Evolutionary conservation across 169 alveolate species (phyloP).

Genomic region (Plasmodium relictum): DNA sequence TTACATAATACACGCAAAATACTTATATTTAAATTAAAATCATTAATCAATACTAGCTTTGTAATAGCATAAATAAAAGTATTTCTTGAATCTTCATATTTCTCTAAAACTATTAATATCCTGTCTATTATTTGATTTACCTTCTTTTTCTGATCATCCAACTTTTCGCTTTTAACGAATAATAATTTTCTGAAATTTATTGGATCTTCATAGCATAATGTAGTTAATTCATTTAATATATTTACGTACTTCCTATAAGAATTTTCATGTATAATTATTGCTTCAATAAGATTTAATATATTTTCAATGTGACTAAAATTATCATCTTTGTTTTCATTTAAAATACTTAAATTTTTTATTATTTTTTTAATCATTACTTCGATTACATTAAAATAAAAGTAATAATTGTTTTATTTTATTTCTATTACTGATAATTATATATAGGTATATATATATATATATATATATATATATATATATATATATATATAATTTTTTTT

Average conservation of each 20-base stretch:
- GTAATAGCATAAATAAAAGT: conserved; percentile 65
- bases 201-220: conserved; percentile 76
- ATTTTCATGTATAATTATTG: conserved; percentile 53
- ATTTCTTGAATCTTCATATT: conserved; percentile 71
- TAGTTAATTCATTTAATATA: conserved; percentile 67
- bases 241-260: conserved; percentile 63
- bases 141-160: conserved; percentile 10
- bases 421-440: not conserved
- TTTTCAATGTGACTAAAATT: conserved; percentile 57
- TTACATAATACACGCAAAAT: conserved; percentile 50
- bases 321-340: conserved; percentile 72
- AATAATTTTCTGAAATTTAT: conserved; percentile 39
- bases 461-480: no score
- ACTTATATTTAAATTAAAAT: conserved; percentile 26
- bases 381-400: not conserved
- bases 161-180: conserved; percentile 37
- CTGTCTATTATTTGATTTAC: conserved; percentile 50
- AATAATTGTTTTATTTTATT: not conserved
- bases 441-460: no score
- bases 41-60: conserved; percentile 56
- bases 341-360: conserved; percentile 43
- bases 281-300: conserved; percentile 63
- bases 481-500: not conserved
- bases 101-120: conserved; percentile 67
- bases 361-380: conserved; percentile 60